Evolutionary conservation across 1,284 basidiomycete genomes (phyloP), one percentile per base, ranked within the genome.

Genomic region (Thecaphora thlaspeos): DNA sequence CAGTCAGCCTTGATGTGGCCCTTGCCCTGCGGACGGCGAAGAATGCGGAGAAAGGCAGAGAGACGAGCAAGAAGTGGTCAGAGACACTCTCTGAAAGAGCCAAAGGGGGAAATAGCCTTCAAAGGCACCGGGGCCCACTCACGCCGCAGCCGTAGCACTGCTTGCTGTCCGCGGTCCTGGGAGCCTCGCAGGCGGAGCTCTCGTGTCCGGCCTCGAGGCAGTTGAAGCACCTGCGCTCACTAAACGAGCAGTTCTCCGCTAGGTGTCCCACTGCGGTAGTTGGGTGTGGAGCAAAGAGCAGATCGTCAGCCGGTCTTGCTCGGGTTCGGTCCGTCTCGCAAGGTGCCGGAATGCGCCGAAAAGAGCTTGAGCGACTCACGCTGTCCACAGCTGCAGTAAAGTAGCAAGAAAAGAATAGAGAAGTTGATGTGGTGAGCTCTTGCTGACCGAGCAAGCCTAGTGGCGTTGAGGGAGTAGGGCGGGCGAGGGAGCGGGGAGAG

Each of bases 161-260:
- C 43, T 70, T 70, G 43, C 60, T 48, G 2, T 63, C 60, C 15
- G 59, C 45, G 3, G 56, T 66, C 4, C 55, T 55, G 4, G 67
- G 67, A 2, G 55, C 52, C 7, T 55, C 46, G 22, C 66, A 69
- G 23, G 55, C 50, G 0, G 55, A 62, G 12, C 59, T 59, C 38
- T 69, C 66, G 48, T 69, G 67, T 0, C 63, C 59, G 0, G 55
- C 24, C 36, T 59, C 52, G 36, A 61, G 55, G 34, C 66, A 69
- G 53, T 69, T 69, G 51, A 66, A 69, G 59, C 66, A 69, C 37
- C 55, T 48, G 14, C 66, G 55, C 37, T 65, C 66, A n/a, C 43
- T 52, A 43, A 36, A 62, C 22, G 46, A 48, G 49, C 66, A 69
- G 46, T 62, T 63, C 30, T 69, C 55, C n/a, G 66, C 66, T 32